Conservation (phyloP, 371 early-diverging fungal species). For the Lichtheimia ramosa region DNA sequence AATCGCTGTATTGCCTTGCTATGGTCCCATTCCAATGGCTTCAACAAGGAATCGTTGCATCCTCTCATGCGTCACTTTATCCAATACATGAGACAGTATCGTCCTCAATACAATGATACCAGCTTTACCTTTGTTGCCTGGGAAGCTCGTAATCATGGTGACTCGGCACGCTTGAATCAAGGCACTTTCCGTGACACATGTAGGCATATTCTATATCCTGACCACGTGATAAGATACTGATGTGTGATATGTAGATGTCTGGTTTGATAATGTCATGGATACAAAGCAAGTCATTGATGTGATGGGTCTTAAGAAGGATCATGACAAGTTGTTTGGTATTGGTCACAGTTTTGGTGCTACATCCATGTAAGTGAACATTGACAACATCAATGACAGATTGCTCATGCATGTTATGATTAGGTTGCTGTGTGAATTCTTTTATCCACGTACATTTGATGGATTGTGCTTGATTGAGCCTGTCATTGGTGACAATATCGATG, state of each 20-base stretch:
- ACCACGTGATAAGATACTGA: neutral
- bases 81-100: slow-evolving; percentile 12
- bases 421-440: slow-evolving; percentile 36
- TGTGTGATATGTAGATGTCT: slow-evolving; percentile 22
- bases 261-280: slow-evolving; percentile 46
- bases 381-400: neutral
- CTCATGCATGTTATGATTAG: slow-evolving; percentile 5
- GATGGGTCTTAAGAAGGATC: slow-evolving; percentile 17
- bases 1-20: slow-evolving; percentile 21
- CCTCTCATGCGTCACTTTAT: slow-evolving; percentile 30
- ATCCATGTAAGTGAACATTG: slow-evolving; percentile 25
- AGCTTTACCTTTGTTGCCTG: slow-evolving; percentile 32
- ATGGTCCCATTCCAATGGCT: slow-evolving; percentile 43
- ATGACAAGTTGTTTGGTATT: slow-evolving; percentile 35
- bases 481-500: slow-evolving; percentile 12
- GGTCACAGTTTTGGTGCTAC: slow-evolving; percentile 51
- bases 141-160: slow-evolving; percentile 50
- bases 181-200: slow-evolving; percentile 24
- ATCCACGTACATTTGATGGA: slow-evolving; percentile 37
- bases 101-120: slow-evolving; percentile 16
- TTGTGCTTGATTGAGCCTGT: slow-evolving; percentile 40
- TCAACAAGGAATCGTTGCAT: slow-evolving; percentile 37
- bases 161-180: slow-evolving; percentile 40
- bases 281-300: slow-evolving; percentile 33
- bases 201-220: slow-evolving; percentile 8